These are phyloP conservation scores for Fragaria iinumae DNA, from an alignment of 306 rosid genomes.

Conservation along the genomic window DNA sequence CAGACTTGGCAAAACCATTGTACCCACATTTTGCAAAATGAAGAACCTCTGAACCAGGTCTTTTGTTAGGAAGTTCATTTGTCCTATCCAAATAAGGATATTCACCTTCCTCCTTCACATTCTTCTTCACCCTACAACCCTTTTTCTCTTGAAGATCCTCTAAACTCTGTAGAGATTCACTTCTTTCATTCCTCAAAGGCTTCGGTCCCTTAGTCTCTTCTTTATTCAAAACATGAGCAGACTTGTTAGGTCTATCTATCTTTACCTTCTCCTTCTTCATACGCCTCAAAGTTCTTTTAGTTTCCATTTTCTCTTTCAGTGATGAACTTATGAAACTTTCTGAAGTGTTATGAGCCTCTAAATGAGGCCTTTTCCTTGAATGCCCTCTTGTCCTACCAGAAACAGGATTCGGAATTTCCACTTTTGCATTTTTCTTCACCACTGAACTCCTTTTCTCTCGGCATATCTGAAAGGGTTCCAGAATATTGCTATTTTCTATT, in stretches of 20 bases:
- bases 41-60: not conserved
- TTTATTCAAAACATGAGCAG: constrained; percentile 4
- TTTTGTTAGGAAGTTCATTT: not conserved
- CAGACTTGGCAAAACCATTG: not conserved
- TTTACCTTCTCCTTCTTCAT: not conserved
- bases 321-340: not conserved
- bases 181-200: not conserved
- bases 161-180: not conserved
- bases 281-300: constrained; percentile 8
- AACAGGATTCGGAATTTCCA: constrained; percentile 9
- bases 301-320: constrained; percentile 9
- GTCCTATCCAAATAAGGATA: constrained; percentile 1
- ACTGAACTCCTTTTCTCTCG: not conserved
- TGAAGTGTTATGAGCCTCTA: not conserved
- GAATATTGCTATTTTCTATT: not conserved
- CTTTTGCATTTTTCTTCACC: not conserved
- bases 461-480: not conserved
- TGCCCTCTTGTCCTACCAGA: not conserved
- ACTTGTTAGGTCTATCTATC: not conserved
- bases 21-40: not conserved
- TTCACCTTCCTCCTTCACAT: constrained; percentile 2
- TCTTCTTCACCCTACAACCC: constrained; percentile 2
- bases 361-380: not conserved
- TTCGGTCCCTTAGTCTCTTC: constrained; percentile 5
- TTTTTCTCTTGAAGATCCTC: constrained; percentile 4